Evolutionary conservation across 1,284 basidiomycete genomes (phyloP).

Genomic region (Apiotrichum siamense): DNA sequence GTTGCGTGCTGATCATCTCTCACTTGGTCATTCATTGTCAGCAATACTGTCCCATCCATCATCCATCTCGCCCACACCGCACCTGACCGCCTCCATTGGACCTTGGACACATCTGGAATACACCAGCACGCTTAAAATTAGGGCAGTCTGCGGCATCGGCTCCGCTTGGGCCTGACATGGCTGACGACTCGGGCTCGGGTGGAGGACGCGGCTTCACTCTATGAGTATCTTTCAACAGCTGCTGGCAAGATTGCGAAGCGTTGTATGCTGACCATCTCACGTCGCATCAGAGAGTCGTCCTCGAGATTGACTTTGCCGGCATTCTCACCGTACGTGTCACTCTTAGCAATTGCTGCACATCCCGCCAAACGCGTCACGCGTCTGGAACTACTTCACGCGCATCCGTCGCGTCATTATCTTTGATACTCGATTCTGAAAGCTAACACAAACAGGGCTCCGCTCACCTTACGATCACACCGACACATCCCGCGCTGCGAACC

Average conservation of each 20-base stretch:
- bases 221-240: constrained; percentile 7
- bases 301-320: constrained; percentile 44
- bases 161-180: constrained; percentile 15
- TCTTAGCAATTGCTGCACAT: too few relatives aligned
- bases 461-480: constrained; percentile 42
- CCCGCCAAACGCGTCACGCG: background rate
- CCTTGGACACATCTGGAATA: too few relatives aligned
- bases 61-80: background rate
- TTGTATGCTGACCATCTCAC: constrained; percentile 15
- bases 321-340: constrained; percentile 26
- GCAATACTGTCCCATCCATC: background rate
- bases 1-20: background rate
- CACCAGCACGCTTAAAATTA: too few relatives aligned
- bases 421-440: too few relatives aligned
- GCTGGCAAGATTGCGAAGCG: background rate
- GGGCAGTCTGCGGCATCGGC: constrained; percentile 1
- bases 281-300: constrained; percentile 42
- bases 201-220: constrained; percentile 21
- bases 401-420: background rate
- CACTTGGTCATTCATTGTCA: background rate
- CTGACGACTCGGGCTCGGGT: constrained; percentile 14
- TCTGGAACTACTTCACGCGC: too few relatives aligned
- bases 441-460: constrained; percentile 30
- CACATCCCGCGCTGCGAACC: constrained; percentile 35
- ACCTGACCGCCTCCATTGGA: too few relatives aligned